These are phyloP conservation scores for Parietaria judaica DNA, from an alignment of 306 rosid species.

Conservation along the genomic window DNA sequence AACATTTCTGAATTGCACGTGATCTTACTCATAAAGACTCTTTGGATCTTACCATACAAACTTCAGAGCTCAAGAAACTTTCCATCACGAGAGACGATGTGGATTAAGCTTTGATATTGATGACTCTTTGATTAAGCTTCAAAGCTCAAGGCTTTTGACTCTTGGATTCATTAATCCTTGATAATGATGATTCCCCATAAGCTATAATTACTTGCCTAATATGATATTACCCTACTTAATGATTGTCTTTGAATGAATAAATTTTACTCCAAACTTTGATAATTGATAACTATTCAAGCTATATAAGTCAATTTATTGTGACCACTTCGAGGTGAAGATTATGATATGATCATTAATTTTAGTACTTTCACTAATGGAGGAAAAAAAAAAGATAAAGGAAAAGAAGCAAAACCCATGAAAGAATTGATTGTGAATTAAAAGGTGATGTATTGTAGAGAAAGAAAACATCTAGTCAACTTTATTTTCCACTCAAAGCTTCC, in stretches of 20 bases:
- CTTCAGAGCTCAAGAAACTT: conserved; percentile 32
- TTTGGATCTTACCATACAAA: neutral
- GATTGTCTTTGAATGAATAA: neutral
- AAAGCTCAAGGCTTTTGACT: conserved; percentile 26
- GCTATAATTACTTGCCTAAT: neutral
- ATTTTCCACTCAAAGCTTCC: neutral
- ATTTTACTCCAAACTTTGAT: conserved; percentile 1
- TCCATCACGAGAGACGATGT: conserved; percentile 28
- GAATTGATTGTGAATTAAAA: conserved; percentile 7
- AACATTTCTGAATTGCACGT: conserved; percentile 15
- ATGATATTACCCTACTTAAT: neutral
- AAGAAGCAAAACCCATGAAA: neutral
- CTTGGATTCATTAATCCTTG: conserved; percentile 23
- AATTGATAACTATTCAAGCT: neutral
- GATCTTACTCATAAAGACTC: conserved; percentile 13
- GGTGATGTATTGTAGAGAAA: neutral
- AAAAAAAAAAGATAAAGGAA: neutral
- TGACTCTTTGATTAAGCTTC: conserved; percentile 4
- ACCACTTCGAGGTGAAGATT: neutral
- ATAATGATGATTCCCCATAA: conserved; percentile 26
- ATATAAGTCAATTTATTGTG: conserved; percentile 1
- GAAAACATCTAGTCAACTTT: conserved; percentile 14
- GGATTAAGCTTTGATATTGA: conserved; percentile 10
- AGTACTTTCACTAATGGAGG: conserved; percentile 5
- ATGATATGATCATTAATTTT: neutral